These are phyloP conservation scores for Metschnikowia aberdeeniae DNA, from an alignment of 805 yeast species.

Conservation along the genomic window DNA sequence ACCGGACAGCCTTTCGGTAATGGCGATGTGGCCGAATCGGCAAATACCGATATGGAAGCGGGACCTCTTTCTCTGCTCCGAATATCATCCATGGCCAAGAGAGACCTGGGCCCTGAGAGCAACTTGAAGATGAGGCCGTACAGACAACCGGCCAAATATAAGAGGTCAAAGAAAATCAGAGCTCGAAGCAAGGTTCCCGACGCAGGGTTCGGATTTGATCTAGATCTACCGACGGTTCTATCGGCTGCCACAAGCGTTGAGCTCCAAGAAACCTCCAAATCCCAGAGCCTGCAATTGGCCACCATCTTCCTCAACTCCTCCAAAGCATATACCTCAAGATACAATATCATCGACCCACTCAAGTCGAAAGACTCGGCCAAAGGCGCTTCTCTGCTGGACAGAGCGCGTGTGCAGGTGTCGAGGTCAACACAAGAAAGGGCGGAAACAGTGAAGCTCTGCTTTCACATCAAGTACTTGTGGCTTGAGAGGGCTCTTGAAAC, in stretches of 20 bases:
- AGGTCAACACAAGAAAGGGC: constrained; percentile 42
- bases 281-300: constrained; percentile 13
- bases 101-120: constrained; percentile 1
- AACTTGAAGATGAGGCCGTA: neutral
- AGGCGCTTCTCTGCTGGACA: constrained; percentile 6
- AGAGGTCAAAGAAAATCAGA: constrained; percentile 4
- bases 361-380: constrained; percentile 3
- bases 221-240: constrained; percentile 8
- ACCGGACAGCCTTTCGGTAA: neutral
- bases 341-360: constrained; percentile 14
- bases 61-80: constrained; percentile 7
- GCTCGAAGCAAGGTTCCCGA: neutral
- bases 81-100: constrained; percentile 8
- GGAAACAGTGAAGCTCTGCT: constrained; percentile 43
- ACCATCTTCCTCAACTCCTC: constrained; percentile 12
- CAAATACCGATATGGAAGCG: neutral
- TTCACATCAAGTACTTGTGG: constrained; percentile 48
- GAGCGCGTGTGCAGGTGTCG: constrained; percentile 21
- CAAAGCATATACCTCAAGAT: constrained; percentile 9
- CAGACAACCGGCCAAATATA: neutral
- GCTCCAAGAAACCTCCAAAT: constrained; percentile 1
- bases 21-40: neutral
- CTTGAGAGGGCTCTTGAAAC: constrained; percentile 40
- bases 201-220: constrained; percentile 12
- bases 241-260: neutral